These are phyloP conservation scores for Senecio squalidus DNA, from an alignment of 140 eudicot species.

Conservation along the genomic window DNA sequence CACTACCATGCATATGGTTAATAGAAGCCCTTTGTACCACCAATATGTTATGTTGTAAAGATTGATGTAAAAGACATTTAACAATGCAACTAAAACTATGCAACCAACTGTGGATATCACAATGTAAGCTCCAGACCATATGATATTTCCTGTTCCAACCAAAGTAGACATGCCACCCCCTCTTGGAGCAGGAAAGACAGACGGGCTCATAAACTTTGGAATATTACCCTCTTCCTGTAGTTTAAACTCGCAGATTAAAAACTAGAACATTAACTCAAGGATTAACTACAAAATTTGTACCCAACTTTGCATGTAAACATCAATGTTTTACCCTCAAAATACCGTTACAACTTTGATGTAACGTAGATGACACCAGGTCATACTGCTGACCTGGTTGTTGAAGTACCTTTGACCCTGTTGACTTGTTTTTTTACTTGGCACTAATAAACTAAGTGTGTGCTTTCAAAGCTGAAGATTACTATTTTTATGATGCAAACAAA, in stretches of 20 bases:
- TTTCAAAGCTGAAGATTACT: neutral
- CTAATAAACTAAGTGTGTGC: neutral
- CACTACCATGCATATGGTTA: conserved; percentile 58
- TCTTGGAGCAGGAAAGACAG: conserved; percentile 38
- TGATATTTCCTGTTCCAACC: conserved; percentile 76
- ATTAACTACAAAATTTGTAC: neutral
- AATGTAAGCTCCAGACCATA: conserved; percentile 75
- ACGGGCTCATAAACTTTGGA: conserved; percentile 26
- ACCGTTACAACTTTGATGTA: neutral
- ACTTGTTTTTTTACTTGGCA: neutral
- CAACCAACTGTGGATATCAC: conserved; percentile 61
- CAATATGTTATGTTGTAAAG: conserved; percentile 40
- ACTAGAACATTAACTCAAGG: neutral
- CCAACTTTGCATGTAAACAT: neutral
- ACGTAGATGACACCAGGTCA: neutral
- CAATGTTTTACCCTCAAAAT: too few relatives aligned
- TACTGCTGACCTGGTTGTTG: neutral
- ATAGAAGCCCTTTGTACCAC: conserved; percentile 91
- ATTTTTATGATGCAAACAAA: neutral
- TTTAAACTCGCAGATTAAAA: conserved; percentile 9
- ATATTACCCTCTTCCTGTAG: conserved; percentile 76
- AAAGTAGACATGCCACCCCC: conserved; percentile 58
- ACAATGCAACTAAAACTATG: conserved; percentile 33
- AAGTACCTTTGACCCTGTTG: neutral
- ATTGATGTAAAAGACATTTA: conserved; percentile 50